Conservation (phyloP, 1,284 basidiomycete species). For the Tausonia pullulans region DNA sequence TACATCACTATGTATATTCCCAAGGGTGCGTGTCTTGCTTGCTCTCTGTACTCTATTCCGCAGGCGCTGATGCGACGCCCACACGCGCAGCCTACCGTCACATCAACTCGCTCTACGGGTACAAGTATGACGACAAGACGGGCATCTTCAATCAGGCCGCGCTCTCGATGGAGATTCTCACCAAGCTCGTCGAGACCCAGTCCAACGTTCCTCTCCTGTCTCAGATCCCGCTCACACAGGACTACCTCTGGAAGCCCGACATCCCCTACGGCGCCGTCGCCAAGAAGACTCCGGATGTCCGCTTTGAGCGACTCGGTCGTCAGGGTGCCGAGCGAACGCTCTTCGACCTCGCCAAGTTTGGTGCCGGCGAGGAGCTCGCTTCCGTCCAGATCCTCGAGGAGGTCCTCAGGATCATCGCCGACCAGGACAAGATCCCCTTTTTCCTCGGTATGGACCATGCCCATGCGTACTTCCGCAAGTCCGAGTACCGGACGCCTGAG, state of each 20-base stretch:
- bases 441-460: slow-evolving; percentile 78
- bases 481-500: slow-evolving; percentile 66
- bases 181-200: slow-evolving; percentile 26
- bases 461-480: slow-evolving; percentile 64
- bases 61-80: neutral
- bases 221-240: slow-evolving; percentile 20
- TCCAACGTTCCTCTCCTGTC: slow-evolving; percentile 31
- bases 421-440: slow-evolving; percentile 61
- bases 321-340: slow-evolving; percentile 33
- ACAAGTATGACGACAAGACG: slow-evolving; percentile 61
- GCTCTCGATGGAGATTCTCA: slow-evolving; percentile 30
- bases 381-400: slow-evolving; percentile 55
- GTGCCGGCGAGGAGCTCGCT: slow-evolving; percentile 45
- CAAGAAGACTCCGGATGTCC: slow-evolving; percentile 41
- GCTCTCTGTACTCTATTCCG: neutral
- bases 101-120: slow-evolving; percentile 65
- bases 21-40: slow-evolving; percentile 42
- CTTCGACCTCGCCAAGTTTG: slow-evolving; percentile 49
- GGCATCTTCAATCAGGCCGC: slow-evolving; percentile 68
- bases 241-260: slow-evolving; percentile 15
- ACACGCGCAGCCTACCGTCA: slow-evolving; percentile 47
- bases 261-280: slow-evolving; percentile 31
- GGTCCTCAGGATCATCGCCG: slow-evolving; percentile 53
- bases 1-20: slow-evolving; percentile 90
- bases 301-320: slow-evolving; percentile 26